Conservation (phyloP, 805 yeast genomes). For the Candida ovalis region DNA sequence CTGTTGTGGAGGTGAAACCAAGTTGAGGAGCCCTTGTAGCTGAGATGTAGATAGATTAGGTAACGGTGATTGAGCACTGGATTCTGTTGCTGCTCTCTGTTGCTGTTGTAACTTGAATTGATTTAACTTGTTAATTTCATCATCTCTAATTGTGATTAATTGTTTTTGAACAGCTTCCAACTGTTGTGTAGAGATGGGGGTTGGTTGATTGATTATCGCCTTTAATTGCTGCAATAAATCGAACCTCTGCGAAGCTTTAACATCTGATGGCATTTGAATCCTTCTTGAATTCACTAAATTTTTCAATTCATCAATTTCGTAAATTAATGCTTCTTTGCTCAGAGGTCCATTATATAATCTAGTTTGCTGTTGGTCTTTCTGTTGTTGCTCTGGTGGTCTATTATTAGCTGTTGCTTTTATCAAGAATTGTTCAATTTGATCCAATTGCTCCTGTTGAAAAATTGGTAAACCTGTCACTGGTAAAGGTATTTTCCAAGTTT, state of each 20-base stretch:
- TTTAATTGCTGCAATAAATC: constrained; percentile 43
- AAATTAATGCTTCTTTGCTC: constrained; percentile 21
- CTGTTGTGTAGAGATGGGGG: constrained; percentile 27
- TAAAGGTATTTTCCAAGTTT: constrained; percentile 80
- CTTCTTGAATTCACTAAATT: constrained; percentile 41
- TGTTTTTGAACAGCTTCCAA: constrained; percentile 31
- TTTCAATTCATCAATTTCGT: constrained; percentile 35
- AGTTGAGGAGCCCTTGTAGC: constrained; percentile 20
- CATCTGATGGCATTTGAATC: constrained; percentile 32
- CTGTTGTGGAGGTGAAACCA: constrained; percentile 4
- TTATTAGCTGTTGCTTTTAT: constrained; percentile 50
- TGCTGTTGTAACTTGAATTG: constrained; percentile 19
- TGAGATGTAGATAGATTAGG: constrained; percentile 36
- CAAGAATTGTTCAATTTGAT: constrained; percentile 71
- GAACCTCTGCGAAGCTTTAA: constrained; percentile 40
- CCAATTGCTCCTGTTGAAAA: constrained; percentile 67
- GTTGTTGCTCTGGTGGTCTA: constrained; percentile 17
- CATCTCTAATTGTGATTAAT: constrained; percentile 30
- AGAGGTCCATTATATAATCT: constrained; percentile 5
- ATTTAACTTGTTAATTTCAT: constrained; percentile 29
- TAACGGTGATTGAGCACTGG: constrained; percentile 2
- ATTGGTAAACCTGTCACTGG: constrained; percentile 61
- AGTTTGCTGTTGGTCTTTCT: neutral
- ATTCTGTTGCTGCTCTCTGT: constrained; percentile 20
- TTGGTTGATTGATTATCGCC: constrained; percentile 32